Evolutionary conservation across 73 alveolate species (phyloP).

Genomic region (Paramecium biaurelia): DNA sequence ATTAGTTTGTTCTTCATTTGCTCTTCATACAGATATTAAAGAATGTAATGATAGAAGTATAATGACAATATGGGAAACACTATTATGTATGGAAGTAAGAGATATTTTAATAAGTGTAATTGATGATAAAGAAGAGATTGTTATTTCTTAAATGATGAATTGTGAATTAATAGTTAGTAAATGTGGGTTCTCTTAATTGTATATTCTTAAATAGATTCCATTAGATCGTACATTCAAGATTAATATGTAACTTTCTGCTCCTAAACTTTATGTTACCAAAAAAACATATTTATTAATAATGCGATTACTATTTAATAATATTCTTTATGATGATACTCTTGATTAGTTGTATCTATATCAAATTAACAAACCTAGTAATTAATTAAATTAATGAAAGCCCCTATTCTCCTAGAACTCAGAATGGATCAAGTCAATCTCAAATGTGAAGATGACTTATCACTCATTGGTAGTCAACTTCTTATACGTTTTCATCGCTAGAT

Average conservation of each 20-base stretch:
- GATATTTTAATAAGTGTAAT: background rate
- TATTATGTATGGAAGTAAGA: background rate
- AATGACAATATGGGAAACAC: background rate
- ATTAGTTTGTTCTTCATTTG: background rate
- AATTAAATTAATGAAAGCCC: constrained; percentile 22
- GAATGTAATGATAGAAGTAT: background rate
- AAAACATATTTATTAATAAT: background rate
- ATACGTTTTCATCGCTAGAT: background rate
- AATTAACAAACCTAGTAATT: background rate
- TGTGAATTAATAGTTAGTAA: background rate
- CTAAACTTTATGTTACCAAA: background rate
- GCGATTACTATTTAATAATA: constrained; percentile 4
- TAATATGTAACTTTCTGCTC: background rate
- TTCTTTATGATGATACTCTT: constrained; percentile 4
- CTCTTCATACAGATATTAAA: background rate
- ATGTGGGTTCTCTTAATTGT: background rate
- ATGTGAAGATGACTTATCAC: background rate
- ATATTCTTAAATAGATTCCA: background rate
- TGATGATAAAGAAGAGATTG: background rate
- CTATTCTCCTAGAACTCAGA: background rate
- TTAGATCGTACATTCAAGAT: background rate
- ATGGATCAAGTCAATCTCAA: background rate
- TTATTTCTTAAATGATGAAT: background rate
- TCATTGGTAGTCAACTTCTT: background rate
- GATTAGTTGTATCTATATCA: background rate